A percentile compares a stretch with the other conserved stretches of the same genome.
phyloP scores from a whole-genome alignment of 192 early-diverging fungal genomes.

The Dissophora globulifera region DNA sequence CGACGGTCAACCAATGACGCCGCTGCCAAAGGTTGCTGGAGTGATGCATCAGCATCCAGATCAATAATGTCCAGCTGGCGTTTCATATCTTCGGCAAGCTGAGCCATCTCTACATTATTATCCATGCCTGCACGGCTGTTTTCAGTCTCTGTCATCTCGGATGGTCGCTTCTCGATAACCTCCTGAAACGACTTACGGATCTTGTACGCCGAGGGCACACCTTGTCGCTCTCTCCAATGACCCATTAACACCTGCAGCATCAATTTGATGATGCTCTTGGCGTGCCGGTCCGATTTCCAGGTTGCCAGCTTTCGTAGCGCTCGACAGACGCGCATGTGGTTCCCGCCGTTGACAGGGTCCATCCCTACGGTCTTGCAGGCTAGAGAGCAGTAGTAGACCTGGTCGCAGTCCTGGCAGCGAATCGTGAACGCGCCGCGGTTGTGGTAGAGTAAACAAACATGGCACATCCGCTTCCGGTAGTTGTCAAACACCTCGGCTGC shows the following conservation, averaged over 20 bases:
- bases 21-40: not conserved
- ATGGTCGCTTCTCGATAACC: not conserved
- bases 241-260: slow-evolving; percentile 55
- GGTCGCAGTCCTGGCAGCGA: slow-evolving; percentile 69
- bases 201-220: slow-evolving; percentile 23
- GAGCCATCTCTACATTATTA: no score
- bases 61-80: not conserved
- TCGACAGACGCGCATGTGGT: slow-evolving; percentile 58
- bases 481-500: slow-evolving; percentile 68
- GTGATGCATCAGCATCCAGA: not conserved
- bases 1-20: no score
- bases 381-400: slow-evolving; percentile 67
- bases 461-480: slow-evolving; percentile 70
- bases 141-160: not conserved
- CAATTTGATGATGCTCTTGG: slow-evolving; percentile 72
- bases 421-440: slow-evolving; percentile 57
- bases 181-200: not conserved
- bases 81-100: not conserved
- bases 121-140: no score
- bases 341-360: slow-evolving; percentile 40
- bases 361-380: slow-evolving; percentile 55
- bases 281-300: slow-evolving; percentile 66
- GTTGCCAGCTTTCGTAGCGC: slow-evolving; percentile 67
- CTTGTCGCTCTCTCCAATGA: slow-evolving; percentile 57
- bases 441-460: slow-evolving; percentile 66